These are phyloP conservation scores for Phytopythium helicoides DNA, from an alignment of 352 stramenopile genomes.

Conservation along the genomic window DNA sequence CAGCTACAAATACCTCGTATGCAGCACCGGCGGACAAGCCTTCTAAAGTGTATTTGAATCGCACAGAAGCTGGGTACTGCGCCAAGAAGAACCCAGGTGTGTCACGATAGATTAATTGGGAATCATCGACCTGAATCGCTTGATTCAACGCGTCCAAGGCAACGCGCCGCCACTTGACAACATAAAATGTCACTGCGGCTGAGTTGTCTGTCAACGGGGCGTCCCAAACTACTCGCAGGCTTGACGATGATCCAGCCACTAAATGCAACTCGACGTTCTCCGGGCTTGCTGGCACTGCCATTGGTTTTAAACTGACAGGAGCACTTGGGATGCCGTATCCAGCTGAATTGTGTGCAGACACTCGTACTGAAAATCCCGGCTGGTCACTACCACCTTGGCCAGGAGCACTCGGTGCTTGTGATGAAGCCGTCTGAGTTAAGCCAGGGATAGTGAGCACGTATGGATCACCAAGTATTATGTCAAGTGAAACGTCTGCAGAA, in stretches of 20 bases:
- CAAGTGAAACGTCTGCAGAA: constrained; percentile 39
- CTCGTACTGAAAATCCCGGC: constrained; percentile 56
- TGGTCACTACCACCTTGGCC: constrained; percentile 32
- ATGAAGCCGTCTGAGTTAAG: constrained; percentile 38
- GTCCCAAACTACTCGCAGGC: constrained; percentile 88
- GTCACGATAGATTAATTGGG: constrained; percentile 34
- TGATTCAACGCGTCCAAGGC: neutral
- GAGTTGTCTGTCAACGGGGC: constrained; percentile 81
- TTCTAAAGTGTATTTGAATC: constrained; percentile 70
- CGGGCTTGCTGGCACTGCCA: constrained; percentile 76
- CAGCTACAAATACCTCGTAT: constrained; percentile 56
- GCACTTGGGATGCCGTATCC: constrained; percentile 60
- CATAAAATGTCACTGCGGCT: constrained; percentile 80
- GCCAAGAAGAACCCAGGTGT: constrained; percentile 41
- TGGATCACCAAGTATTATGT: constrained; percentile 37
- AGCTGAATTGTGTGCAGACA: constrained; percentile 60
- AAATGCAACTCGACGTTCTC: constrained; percentile 69
- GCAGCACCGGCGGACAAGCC: constrained; percentile 35
- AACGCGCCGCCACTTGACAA: constrained; percentile 76
- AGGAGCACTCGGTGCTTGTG: constrained; percentile 19
- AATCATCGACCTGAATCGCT: neutral
- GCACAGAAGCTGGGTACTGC: constrained; percentile 41
- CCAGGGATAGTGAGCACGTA: constrained; percentile 57
- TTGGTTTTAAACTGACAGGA: constrained; percentile 81
- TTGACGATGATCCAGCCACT: constrained; percentile 59